Evolutionary conservation across 805 yeast genomes (phyloP), one percentile per base, ranked within the genome.

Genomic region (Maudiozyma serrabonitensis): DNA sequence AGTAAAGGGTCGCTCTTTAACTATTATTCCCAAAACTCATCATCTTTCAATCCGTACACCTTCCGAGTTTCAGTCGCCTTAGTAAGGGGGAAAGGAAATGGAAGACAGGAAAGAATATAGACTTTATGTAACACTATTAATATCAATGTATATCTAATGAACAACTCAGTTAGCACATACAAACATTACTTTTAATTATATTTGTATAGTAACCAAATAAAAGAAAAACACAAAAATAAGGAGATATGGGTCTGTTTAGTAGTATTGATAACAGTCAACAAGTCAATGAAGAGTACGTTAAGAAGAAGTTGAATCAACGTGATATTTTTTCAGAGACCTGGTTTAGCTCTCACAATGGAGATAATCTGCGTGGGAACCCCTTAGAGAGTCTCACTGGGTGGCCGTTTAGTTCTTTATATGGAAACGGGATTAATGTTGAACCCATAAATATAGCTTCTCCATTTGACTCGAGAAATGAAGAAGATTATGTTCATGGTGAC

Each of bases 231-330:
- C 23, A 39, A n/a, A 39, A 19, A 18, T 7, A 39, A 39, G 4
- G 34, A n/a, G 34, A 16, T 8, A 46, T 46, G 49, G 49, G 45
- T 25, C 12, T 46, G 23, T 46, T 46, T 34, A 41, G 34, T 16
- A 41, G 28, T 25, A 35, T 28, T n/a, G 49, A 41, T 32, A 34
- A 34, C 41, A 35, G 26, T n/a, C 28, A 46, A 23, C 25, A 41
- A n/a, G 28, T 46, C 5, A 32, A 41, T 23, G 49, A 46, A 4
- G 42, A 41, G 37, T 46, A 46, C 23, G 23, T 46, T 7, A 15
- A 26, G 38, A 35, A 28, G 13, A 19, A 34, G 23, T 16, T 44
- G n/a, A 16, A 23, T 5, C 35, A 35, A 6, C 18, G 16, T n/a
- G 46, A 44, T 35, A 19, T 13, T n/a, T 39, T 39, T 13, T 18